Conservation (phyloP, 2,329 filamentous ascomycete genomes). For the Penicillium rolfsii region DNA sequence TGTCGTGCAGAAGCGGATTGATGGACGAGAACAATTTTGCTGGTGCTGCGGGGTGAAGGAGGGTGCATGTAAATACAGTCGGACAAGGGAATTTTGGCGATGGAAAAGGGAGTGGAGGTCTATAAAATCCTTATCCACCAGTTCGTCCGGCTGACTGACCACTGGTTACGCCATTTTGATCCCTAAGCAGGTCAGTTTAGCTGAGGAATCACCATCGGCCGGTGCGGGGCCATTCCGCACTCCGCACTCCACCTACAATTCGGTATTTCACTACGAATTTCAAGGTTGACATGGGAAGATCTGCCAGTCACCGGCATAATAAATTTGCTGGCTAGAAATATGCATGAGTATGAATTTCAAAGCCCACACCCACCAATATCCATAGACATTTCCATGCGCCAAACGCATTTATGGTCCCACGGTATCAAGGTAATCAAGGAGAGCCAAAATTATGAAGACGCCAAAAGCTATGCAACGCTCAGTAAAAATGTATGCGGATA, state of each 20-base stretch:
- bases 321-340: neutral
- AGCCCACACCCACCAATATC: neutral
- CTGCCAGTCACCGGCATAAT: neutral
- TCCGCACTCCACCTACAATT: slow-evolving; percentile 16
- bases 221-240: slow-evolving; percentile 25
- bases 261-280: neutral
- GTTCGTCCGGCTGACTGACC: neutral
- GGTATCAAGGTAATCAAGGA: neutral
- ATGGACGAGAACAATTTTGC: neutral
- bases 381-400: neutral
- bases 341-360: neutral
- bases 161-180: neutral
- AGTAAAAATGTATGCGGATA: neutral
- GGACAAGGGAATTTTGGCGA: neutral
- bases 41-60: neutral
- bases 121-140: neutral
- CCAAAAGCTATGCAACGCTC: slow-evolving; percentile 9
- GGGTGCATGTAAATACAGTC: neutral
- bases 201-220: neutral
- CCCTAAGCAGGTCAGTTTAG: slow-evolving; percentile 15
- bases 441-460: neutral
- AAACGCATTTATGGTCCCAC: neutral
- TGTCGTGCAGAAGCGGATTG: neutral
- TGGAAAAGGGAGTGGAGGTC: neutral
- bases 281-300: neutral